A percentile compares a stretch with the other conserved stretches of the same genome.
These are phyloP conservation scores for Annulohypoxylon truncatum DNA, from an alignment of 2,329 filamentous ascomycete genomes.

Conservation along the genomic window DNA sequence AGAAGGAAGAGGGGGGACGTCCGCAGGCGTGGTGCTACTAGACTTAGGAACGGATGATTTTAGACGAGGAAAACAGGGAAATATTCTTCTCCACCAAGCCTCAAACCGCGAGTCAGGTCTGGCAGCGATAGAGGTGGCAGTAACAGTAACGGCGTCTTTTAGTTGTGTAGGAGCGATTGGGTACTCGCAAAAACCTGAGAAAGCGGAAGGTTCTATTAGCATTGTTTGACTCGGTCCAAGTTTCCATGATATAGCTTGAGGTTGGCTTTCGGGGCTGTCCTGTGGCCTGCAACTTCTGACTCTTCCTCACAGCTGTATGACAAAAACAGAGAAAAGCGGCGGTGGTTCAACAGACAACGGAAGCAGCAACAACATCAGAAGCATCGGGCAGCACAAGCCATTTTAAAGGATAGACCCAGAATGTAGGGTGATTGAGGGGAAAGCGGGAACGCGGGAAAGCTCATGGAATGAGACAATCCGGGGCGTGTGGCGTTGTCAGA, in stretches of 20 bases:
- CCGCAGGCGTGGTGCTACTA: constrained; percentile 44
- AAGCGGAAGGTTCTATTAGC: constrained; percentile 48
- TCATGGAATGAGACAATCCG: constrained; percentile 44
- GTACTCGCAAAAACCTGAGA: constrained; percentile 46
- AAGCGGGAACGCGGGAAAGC: background rate
- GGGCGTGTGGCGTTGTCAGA: constrained; percentile 47
- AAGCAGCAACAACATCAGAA: background rate
- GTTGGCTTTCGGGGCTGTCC: constrained; percentile 12
- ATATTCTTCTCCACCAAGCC: constrained; percentile 45
- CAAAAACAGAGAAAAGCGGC: constrained; percentile 7
- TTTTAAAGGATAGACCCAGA: constrained; percentile 40
- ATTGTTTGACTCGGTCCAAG: constrained; percentile 41
- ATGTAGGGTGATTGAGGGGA: constrained; percentile 5
- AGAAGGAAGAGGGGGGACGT: constrained; percentile 39
- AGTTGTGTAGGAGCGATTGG: constrained; percentile 42
- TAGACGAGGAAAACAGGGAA: constrained; percentile 46
- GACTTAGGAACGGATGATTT: constrained; percentile 43
- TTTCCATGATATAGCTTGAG: constrained; percentile 45
- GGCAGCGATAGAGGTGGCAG: constrained; percentile 13
- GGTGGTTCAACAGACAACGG: constrained; percentile 23
- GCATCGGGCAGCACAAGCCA: constrained; percentile 30
- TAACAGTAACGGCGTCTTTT: constrained; percentile 36
- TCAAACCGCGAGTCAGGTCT: constrained; percentile 44
- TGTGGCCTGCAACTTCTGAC: constrained; percentile 10
- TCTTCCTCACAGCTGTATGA: background rate